Percentiles rank a stretch among this genome's conserved stretches.
Evolutionary conservation across 352 stramenopile species (phyloP).

Genomic region (Ophiocytium majus): DNA sequence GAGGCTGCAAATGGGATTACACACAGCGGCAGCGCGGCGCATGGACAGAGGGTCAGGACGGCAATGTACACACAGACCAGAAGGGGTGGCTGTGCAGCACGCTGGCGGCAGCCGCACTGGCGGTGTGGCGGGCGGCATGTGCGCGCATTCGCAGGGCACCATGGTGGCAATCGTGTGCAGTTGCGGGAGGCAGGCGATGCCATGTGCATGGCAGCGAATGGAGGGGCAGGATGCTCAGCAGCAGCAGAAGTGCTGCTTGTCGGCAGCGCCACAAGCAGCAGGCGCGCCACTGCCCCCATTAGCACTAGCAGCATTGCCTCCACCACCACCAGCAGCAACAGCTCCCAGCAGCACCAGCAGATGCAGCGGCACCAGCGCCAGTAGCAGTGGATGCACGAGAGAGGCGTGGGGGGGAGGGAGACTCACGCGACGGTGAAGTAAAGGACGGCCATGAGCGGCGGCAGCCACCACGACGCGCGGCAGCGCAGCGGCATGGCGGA

Average conservation of each 20-base stretch:
- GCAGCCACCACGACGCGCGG: background rate
- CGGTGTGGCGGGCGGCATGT: background rate
- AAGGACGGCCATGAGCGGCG: background rate
- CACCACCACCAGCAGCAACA: no score
- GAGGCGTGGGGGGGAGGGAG: background rate
- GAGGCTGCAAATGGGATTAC: background rate
- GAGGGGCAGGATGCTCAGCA: no score
- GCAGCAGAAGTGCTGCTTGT: background rate
- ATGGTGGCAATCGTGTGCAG: background rate
- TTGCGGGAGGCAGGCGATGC: background rate
- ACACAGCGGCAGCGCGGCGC: background rate
- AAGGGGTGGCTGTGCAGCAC: background rate
- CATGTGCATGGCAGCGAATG: no score
- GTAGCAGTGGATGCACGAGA: no score
- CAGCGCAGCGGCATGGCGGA: constrained; percentile 2
- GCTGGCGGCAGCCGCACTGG: background rate
- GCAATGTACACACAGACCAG: background rate
- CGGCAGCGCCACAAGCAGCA: background rate
- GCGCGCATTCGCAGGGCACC: background rate
- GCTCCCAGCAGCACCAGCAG: no score
- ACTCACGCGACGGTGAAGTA: constrained; percentile 2
- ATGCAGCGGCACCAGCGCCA: no score
- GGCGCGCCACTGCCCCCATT: background rate
- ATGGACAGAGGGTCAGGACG: constrained; percentile 1
- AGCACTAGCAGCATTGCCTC: background rate